Conservation (phyloP, 805 yeast species). For the Sugiyamaella lignohabitans region DNA sequence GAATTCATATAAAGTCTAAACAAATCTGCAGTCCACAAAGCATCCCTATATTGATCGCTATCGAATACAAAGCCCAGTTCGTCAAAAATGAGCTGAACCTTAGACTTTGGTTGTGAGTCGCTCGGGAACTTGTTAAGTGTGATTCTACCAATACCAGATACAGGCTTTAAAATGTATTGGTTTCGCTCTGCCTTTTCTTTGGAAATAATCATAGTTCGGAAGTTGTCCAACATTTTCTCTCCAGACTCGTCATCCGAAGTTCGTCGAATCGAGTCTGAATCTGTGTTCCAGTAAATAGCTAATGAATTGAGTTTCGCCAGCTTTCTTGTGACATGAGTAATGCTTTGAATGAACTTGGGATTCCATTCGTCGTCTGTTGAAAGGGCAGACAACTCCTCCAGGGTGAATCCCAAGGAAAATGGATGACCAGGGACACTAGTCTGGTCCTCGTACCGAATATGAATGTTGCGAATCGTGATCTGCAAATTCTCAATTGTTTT, state of each 20-base stretch:
- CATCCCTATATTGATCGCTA: conserved; percentile 75
- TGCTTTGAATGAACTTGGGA: conserved; percentile 74
- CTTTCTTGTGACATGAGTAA: conserved; percentile 64
- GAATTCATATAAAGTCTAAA: conserved; percentile 75
- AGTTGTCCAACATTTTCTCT: neutral
- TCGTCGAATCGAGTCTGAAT: conserved; percentile 39
- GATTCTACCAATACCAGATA: conserved; percentile 78
- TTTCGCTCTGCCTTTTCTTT: conserved; percentile 6
- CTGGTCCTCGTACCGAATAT: conserved; percentile 83
- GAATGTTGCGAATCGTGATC: conserved; percentile 84
- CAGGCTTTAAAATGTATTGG: conserved; percentile 65
- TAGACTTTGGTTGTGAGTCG: conserved; percentile 44
- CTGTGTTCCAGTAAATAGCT: conserved; percentile 80
- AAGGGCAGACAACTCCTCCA: conserved; percentile 83
- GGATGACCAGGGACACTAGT: conserved; percentile 60
- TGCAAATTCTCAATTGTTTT: conserved; percentile 92
- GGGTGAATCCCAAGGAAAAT: conserved; percentile 74
- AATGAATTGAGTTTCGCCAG: conserved; percentile 66
- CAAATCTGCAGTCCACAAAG: conserved; percentile 73
- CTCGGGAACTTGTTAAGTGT: conserved; percentile 70
- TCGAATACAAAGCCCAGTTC: conserved; percentile 85
- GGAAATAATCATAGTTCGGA: conserved; percentile 5
- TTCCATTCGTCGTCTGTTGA: conserved; percentile 82
- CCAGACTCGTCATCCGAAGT: neutral
- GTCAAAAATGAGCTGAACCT: conserved; percentile 71